Percentiles rank a stretch among this genome's conserved stretches.
Conservation (phyloP, 2,329 filamentous ascomycete genomes). For the Aspergillus fumigatus region DNA sequence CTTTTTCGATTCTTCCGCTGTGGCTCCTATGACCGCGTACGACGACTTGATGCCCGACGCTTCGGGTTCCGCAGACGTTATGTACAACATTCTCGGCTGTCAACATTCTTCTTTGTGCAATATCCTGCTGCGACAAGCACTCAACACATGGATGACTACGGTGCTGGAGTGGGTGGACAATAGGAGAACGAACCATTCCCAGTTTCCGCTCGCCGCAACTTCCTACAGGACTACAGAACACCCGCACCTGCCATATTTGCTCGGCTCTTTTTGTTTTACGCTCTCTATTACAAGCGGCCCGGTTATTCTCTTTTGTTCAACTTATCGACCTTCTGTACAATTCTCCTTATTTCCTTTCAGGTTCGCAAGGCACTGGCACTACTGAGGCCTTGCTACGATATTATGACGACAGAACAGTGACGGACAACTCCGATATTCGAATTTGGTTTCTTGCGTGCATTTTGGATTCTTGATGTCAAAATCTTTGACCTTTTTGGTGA, state of each 20-base stretch:
- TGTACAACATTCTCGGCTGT: slow-evolving; percentile 6
- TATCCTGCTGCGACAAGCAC: background rate
- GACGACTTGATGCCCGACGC: background rate
- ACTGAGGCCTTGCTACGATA: slow-evolving; percentile 6
- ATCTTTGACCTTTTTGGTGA: background rate
- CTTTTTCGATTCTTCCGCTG: background rate
- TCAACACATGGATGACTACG: background rate
- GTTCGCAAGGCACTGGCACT: background rate
- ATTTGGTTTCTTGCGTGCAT: background rate
- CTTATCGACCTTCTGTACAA: background rate
- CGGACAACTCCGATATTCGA: background rate
- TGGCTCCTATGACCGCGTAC: background rate
- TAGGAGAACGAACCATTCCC: background rate
- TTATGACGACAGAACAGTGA: slow-evolving; percentile 7
- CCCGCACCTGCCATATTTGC: background rate
- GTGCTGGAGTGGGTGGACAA: background rate
- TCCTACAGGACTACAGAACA: background rate
- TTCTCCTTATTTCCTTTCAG: background rate
- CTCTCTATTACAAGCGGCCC: background rate
- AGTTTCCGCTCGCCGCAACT: background rate
- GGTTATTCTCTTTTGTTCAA: background rate
- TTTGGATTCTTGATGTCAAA: background rate
- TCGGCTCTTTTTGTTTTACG: background rate
- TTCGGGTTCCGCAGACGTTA: background rate
- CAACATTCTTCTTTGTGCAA: background rate